A percentile compares a stretch with the other conserved stretches of the same genome.
Conservation (phyloP, 2,329 filamentous ascomycete genomes). For the Fusarium sp. region DNA sequence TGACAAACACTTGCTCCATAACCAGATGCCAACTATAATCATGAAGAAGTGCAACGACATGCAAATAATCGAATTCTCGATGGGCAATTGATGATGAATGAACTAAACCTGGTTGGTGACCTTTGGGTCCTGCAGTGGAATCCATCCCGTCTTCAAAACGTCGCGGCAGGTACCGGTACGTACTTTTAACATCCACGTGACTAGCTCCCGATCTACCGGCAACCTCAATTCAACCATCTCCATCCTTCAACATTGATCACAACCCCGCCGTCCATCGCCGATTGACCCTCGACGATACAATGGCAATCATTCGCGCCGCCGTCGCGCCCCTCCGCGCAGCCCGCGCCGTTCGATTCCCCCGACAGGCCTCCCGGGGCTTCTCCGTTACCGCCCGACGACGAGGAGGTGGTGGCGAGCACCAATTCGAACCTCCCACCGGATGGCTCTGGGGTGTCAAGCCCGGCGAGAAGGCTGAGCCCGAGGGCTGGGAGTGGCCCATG, state of each 20-base stretch:
- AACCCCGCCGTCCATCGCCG: slow-evolving; percentile 39
- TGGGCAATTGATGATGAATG: neutral
- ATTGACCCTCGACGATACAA: slow-evolving; percentile 38
- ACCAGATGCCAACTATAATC: neutral
- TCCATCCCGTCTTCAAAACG: neutral
- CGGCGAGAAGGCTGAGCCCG: slow-evolving; percentile 93
- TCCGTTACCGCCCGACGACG: slow-evolving; percentile 57
- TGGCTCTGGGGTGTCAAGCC: slow-evolving; percentile 96
- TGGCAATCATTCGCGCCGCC: slow-evolving; percentile 53
- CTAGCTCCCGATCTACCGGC: slow-evolving; percentile 40
- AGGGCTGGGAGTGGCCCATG: slow-evolving; percentile 94
- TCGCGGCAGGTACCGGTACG: neutral
- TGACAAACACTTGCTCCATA: neutral
- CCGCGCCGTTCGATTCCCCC: slow-evolving; percentile 53
- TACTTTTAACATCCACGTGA: slow-evolving; percentile 36
- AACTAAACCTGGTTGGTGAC: neutral
- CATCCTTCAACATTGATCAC: slow-evolving; percentile 46
- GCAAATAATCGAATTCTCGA: neutral
- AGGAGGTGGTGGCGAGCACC: slow-evolving; percentile 67
- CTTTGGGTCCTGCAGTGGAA: neutral
- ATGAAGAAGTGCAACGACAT: neutral
- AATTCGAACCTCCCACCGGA: slow-evolving; percentile 90
- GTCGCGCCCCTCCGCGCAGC: slow-evolving; percentile 52
- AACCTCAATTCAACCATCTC: slow-evolving; percentile 39
- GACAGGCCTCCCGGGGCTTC: slow-evolving; percentile 56